Evolutionary conservation across 257 asterid species (phyloP).

Genomic region (Jaltomata sinuosa): DNA sequence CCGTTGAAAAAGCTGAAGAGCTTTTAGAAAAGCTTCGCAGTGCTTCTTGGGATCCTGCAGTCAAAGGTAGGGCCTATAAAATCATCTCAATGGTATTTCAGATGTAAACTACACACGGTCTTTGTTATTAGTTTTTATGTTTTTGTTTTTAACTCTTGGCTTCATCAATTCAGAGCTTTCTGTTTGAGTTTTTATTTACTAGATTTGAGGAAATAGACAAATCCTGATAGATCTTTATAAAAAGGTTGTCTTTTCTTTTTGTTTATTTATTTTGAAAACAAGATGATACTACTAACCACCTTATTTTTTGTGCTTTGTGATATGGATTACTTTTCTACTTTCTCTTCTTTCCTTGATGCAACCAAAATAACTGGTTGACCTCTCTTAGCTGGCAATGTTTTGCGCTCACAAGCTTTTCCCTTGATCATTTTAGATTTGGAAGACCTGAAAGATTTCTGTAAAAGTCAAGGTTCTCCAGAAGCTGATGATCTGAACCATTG

Average conservation of each 20-base stretch:
- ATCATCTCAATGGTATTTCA: neutral
- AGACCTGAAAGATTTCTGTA: slow-evolving; percentile 65
- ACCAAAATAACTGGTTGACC: neutral
- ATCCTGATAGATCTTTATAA: neutral
- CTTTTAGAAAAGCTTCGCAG: slow-evolving; percentile 81
- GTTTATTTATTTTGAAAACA: neutral
- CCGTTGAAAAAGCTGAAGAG: slow-evolving; percentile 76
- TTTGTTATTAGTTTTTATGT: neutral
- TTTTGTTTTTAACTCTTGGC: neutral
- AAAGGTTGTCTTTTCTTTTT: neutral
- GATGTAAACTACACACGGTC: neutral
- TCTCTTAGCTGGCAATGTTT: neutral
- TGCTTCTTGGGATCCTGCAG: slow-evolving; percentile 94
- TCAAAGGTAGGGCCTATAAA: slow-evolving; percentile 28
- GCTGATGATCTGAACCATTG: slow-evolving; percentile 76
- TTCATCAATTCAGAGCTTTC: neutral
- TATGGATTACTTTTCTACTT: neutral
- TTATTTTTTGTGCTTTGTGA: neutral
- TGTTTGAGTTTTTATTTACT: neutral
- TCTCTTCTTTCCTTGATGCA: slow-evolving; percentile 7
- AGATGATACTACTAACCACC: neutral
- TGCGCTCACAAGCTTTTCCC: neutral
- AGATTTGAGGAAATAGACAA: neutral
- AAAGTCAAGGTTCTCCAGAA: slow-evolving; percentile 77
- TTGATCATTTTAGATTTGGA: slow-evolving; percentile 53